Evolutionary conservation across 805 yeast genomes (phyloP).

Genomic region (Yarrowia osloensis): DNA sequence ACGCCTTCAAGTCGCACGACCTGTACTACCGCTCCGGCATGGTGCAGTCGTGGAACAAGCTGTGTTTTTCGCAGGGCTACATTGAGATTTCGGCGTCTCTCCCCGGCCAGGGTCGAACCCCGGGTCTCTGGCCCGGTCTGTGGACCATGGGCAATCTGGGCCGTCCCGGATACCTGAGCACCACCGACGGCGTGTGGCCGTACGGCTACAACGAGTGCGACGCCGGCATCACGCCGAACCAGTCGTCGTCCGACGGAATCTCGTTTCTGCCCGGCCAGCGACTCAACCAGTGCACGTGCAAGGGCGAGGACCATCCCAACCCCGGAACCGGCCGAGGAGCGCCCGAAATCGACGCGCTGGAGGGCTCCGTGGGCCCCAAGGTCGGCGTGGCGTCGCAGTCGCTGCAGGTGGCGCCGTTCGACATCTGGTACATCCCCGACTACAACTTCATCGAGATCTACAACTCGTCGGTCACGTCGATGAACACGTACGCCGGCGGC

Average conservation of each 20-base stretch:
- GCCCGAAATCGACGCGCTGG: conserved; percentile 90
- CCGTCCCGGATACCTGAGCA: conserved; percentile 84
- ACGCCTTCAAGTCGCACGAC: conserved; percentile 78
- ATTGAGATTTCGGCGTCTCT: conserved; percentile 74
- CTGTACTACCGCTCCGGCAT: conserved; percentile 85
- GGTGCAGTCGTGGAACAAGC: conserved; percentile 89
- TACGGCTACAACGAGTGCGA: conserved; percentile 85
- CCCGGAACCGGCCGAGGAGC: conserved; percentile 90
- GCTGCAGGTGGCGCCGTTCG: conserved; percentile 88
- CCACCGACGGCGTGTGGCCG: conserved; percentile 96
- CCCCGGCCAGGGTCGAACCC: conserved; percentile 74
- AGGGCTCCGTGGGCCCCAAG: conserved; percentile 63
- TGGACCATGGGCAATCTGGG: conserved; percentile 95
- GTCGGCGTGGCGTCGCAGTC: conserved; percentile 88
- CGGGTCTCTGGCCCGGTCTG: conserved; percentile 95
- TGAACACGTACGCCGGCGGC: conserved; percentile 91
- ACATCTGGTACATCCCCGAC: conserved; percentile 92
- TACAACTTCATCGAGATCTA: conserved; percentile 74
- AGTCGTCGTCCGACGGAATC: conserved; percentile 85
- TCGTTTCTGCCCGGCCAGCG: conserved; percentile 85
- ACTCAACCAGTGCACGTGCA: conserved; percentile 75
- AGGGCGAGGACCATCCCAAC: conserved; percentile 84
- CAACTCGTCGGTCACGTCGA: conserved; percentile 66
- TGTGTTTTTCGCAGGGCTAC: conserved; percentile 84
- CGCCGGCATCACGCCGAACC: conserved; percentile 93